These are phyloP conservation scores for Phytophthora niederhauseri DNA, from an alignment of 352 stramenopile genomes.

Conservation along the genomic window DNA sequence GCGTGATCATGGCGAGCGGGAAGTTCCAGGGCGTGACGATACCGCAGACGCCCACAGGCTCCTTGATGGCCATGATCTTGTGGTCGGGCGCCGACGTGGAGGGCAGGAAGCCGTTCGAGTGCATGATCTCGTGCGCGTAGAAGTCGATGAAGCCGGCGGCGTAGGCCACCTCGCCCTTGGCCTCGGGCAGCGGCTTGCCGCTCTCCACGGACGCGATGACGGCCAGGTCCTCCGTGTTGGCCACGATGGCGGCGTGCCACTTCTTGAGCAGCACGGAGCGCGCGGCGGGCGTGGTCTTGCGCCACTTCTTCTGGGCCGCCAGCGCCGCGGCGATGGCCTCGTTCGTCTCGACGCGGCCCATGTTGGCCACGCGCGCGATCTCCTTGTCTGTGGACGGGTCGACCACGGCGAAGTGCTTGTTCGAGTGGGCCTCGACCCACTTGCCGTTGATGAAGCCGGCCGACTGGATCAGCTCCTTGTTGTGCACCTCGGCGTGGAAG, in stretches of 20 bases:
- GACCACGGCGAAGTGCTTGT: constrained; percentile 63
- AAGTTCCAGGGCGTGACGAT: constrained; percentile 99
- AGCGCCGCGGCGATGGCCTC: constrained; percentile 76
- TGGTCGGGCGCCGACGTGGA: constrained; percentile 54
- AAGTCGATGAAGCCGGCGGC: constrained; percentile 96
- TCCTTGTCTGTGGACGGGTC: constrained; percentile 82
- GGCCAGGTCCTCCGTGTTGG: constrained; percentile 81
- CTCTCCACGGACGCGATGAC: constrained; percentile 97
- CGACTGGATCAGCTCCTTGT: constrained; percentile 73
- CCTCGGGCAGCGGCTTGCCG: constrained; percentile 96
- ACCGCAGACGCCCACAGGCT: constrained; percentile 95
- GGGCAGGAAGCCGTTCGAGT: constrained; percentile 86
- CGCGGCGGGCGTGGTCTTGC: constrained; percentile 51
- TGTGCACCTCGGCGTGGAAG: constrained; percentile 66
- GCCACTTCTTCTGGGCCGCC: constrained; percentile 69
- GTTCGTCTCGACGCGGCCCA: constrained; percentile 68
- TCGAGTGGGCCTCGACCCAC: constrained; percentile 70
- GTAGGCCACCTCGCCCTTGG: constrained; percentile 95
- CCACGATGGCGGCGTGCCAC: constrained; percentile 74
- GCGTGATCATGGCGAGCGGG: constrained; percentile 97
- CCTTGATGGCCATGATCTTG: constrained; percentile 79
- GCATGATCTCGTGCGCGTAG: constrained; percentile 95
- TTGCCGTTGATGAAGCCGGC: constrained; percentile 81
- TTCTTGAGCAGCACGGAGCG: constrained; percentile 81
- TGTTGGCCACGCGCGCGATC: constrained; percentile 73